Evolutionary conservation across 352 stramenopile species (phyloP), one percentile per base, ranked within the genome.

Genomic region (Thalassiosira exigua): DNA sequence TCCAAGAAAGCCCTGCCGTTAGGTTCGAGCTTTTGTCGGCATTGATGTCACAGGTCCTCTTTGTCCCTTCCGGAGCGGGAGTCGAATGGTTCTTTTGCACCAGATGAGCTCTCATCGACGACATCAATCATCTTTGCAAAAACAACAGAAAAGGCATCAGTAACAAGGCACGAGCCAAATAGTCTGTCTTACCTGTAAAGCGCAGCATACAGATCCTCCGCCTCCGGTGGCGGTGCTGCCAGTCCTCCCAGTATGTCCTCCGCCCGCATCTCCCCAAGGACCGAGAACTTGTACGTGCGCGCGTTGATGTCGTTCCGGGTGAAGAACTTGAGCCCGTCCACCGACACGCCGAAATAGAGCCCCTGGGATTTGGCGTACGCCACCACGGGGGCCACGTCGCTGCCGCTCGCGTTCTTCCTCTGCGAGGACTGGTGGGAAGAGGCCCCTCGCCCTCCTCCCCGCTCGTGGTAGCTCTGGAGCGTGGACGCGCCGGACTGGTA

Each of bases 331-430:
- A 95, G 92, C 33, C 96, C 96, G 72, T 98, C 94, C 30, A 98
- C 85, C 12, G 92, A 97, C 29, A 98, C 94, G 30, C 95, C 96
- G 44, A 96, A 92, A 58, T 97, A 98, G 0, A 98, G 82, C 0
- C 96, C 96, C 61, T 95, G 90, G 48, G 92, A 97, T 68, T 97
- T 95, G 4, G 95, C 96, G 75, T 98, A 98, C 56, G 95, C 96
- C 59, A 97, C 96, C 85, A 98, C 97, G 0, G 90, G 95, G 84
- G 80, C 95, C 92, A 86, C 95, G 76, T 85, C 81, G 44, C 62
- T 60, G 50, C 61, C 27, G 54, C 76, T 48, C 57, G 70, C 73
- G 7, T 60, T 68, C 24, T 73, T 71, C 14, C 36, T 7, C 7
- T 44, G 7, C 14, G 36, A 44, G 7, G 36, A 44, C 14, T 44